Evolutionary conservation across 768 basidiomycete species (phyloP).

Genomic region (Boletellus emodensis): DNA sequence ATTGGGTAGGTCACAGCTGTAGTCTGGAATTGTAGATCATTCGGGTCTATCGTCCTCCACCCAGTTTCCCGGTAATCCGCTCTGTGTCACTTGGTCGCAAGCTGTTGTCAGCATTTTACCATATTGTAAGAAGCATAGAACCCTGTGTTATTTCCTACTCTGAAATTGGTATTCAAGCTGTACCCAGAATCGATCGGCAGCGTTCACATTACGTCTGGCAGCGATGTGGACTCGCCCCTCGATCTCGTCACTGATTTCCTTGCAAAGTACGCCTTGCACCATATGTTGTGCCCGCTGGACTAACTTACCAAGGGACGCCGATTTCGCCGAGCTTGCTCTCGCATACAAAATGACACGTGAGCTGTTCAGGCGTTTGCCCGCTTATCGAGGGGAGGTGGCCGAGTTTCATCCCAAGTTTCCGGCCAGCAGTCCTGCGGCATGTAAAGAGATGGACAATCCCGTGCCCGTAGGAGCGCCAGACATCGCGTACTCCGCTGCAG

Average conservation of each 20-base stretch:
- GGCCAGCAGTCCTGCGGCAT: slow-evolving; percentile 25
- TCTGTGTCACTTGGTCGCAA: slow-evolving; percentile 20
- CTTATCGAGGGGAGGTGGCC: slow-evolving; percentile 20
- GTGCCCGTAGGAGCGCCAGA: slow-evolving; percentile 26
- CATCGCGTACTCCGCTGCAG: slow-evolving; percentile 32
- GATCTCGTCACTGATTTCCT: slow-evolving; percentile 45
- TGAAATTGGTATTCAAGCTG: slow-evolving; percentile 11
- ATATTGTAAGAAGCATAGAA: slow-evolving; percentile 23
- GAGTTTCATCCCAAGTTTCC: slow-evolving; percentile 29
- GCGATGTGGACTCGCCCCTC: slow-evolving; percentile 38
- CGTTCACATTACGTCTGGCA: slow-evolving; percentile 43
- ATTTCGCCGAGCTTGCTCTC: slow-evolving; percentile 46
- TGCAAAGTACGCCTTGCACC: slow-evolving; percentile 33
- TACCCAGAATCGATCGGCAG: slow-evolving; percentile 46
- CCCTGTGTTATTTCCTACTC: too few species aligned
- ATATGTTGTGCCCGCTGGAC: neutral
- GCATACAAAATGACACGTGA: slow-evolving; percentile 56
- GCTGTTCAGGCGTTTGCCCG: slow-evolving; percentile 48
- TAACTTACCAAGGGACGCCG: slow-evolving; percentile 21
- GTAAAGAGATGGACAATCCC: slow-evolving; percentile 16
- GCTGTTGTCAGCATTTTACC: slow-evolving; percentile 26
- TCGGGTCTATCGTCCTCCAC: neutral
- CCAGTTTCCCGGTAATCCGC: slow-evolving; percentile 12
- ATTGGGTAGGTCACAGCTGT: slow-evolving; percentile 32
- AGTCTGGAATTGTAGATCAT: neutral